Evolutionary conservation across 495 filamentous ascomycete genomes (phyloP).

Genomic region (Melanomma pulvis-pyrius): DNA sequence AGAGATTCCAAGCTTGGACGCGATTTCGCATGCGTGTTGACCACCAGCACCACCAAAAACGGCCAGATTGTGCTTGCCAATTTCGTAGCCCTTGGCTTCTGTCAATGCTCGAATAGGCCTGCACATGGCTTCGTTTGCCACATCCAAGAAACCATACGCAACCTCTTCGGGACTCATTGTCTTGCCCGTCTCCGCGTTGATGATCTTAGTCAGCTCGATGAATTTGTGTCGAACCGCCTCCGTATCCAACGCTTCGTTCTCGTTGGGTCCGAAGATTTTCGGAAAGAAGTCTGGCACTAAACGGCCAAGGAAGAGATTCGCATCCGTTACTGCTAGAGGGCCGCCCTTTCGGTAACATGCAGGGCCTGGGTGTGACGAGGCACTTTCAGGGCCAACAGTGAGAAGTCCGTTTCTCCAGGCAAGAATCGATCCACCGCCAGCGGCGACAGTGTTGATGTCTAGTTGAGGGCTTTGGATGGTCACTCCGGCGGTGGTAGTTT

Average conservation of each 20-base stretch:
- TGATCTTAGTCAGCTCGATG: constrained; percentile 70
- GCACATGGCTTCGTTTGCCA: constrained; percentile 65
- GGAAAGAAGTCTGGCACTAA: constrained; percentile 92
- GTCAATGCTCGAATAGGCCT: constrained; percentile 87
- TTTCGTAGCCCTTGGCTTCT: constrained; percentile 89
- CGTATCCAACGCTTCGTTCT: constrained; percentile 79
- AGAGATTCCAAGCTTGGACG: constrained; percentile 77
- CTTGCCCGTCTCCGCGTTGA: constrained; percentile 70
- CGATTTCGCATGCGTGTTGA: constrained; percentile 91
- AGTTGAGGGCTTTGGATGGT: constrained; percentile 92
- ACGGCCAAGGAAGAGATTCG: constrained; percentile 87
- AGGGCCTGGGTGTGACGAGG: constrained; percentile 87
- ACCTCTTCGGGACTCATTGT: constrained; percentile 83
- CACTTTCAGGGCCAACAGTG: constrained; percentile 89
- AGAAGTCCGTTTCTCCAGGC: constrained; percentile 90
- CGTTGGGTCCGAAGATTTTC: constrained; percentile 89
- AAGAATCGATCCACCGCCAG: constrained; percentile 84
- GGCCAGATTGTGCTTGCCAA: constrained; percentile 80
- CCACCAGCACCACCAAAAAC: constrained; percentile 93
- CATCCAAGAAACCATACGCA: constrained; percentile 85
- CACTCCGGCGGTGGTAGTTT: constrained; percentile 92
- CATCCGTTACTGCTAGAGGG: constrained; percentile 88
- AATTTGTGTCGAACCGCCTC: constrained; percentile 75
- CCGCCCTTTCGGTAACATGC: constrained; percentile 94
- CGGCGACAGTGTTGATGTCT: constrained; percentile 96